Percentiles rank a stretch among this genome's conserved stretches.
phyloP scores from a whole-genome alignment of 139 green algal species.

The Zygnema circumcarinatum region DNA sequence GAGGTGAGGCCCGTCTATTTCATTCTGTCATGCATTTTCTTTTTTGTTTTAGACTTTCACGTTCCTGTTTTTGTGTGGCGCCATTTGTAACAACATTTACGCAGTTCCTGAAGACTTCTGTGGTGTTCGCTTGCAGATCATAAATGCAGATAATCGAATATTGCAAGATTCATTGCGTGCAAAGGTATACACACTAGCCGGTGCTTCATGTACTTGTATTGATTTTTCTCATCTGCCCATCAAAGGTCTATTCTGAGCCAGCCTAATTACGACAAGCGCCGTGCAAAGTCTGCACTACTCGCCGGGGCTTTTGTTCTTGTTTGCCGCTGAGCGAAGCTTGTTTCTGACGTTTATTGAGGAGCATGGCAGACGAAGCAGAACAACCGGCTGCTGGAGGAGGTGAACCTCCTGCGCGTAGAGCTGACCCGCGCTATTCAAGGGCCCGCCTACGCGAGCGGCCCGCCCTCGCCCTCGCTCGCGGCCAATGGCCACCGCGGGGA shows the following conservation, averaged over 20 bases:
- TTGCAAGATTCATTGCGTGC: constrained; percentile 54
- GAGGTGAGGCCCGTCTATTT: constrained; percentile 16
- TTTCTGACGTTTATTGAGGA: too few relatives aligned
- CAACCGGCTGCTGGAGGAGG: constrained; percentile 47
- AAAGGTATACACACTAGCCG: constrained; percentile 26
- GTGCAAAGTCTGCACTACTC: too few relatives aligned
- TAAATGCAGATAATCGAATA: constrained; percentile 57
- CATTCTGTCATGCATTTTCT: neutral
- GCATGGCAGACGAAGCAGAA: constrained; percentile 53
- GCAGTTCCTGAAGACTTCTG: neutral
- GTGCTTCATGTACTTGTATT: neutral
- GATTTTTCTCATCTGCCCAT: neutral
- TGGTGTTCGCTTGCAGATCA: constrained; percentile 26
- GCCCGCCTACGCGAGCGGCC: neutral
- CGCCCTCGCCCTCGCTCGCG: neutral
- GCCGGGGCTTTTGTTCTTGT: too few relatives aligned
- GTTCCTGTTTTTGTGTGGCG: neutral
- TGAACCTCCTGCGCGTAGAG: constrained; percentile 40
- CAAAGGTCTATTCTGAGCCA: too few relatives aligned
- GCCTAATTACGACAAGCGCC: too few relatives aligned
- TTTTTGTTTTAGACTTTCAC: too few relatives aligned
- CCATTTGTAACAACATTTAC: neutral
- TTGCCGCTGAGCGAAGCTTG: too few relatives aligned
- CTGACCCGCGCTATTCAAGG: constrained; percentile 40
- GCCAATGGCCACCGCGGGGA: too few relatives aligned